Evolutionary conservation across 164 flowering plant species (phyloP).

Genomic region (Pachysandra terminalis): DNA sequence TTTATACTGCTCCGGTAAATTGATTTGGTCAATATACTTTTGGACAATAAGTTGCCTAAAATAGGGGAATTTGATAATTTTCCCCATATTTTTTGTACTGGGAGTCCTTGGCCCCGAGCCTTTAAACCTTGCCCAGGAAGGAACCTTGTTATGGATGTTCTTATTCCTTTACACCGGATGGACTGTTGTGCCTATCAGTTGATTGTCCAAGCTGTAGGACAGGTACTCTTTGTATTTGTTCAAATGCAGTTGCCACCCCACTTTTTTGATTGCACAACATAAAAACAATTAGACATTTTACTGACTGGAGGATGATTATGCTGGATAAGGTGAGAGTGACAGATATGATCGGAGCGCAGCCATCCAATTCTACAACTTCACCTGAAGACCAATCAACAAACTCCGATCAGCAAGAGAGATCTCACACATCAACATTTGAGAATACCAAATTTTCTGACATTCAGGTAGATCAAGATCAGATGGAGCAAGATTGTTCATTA

Average conservation of each 20-base stretch:
- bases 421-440: not conserved
- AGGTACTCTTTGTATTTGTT: not conserved
- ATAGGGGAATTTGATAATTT: too few relatives aligned
- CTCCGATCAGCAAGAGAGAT: conserved; percentile 14
- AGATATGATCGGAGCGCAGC: conserved; percentile 31
- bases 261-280: not conserved
- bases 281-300: not conserved
- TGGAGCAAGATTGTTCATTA: conserved; percentile 3
- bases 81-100: too few relatives aligned
- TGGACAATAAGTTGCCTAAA: too few relatives aligned
- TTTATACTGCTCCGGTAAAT: too few relatives aligned
- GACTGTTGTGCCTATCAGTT: not conserved
- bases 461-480: conserved; percentile 11
- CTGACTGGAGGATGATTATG: not conserved
- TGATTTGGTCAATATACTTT: too few relatives aligned
- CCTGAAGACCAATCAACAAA: conserved; percentile 9
- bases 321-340: conserved; percentile 52
- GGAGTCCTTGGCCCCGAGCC: too few relatives aligned
- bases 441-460: conserved; percentile 2
- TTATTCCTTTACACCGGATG: not conserved
- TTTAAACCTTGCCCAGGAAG: too few relatives aligned
- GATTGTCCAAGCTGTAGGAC: not conserved
- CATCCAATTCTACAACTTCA: conserved; percentile 19
- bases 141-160: not conserved
- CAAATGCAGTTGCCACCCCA: too few relatives aligned